phyloP scores from a whole-genome alignment of 495 filamentous ascomycete genomes.

The Penicillium robsamsonii region DNA sequence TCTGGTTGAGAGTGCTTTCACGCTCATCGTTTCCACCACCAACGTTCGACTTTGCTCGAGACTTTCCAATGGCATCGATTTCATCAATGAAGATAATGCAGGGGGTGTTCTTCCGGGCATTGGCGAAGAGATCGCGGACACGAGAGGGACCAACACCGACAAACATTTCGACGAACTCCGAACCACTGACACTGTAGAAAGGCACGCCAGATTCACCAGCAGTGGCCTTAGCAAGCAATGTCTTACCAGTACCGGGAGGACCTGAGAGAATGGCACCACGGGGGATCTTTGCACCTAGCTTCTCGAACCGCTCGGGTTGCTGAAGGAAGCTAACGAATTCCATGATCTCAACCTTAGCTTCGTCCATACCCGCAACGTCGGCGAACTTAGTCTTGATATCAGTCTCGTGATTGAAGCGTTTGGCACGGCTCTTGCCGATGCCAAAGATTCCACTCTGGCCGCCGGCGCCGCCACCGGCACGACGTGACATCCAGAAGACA shows the following conservation, averaged over 20 bases:
- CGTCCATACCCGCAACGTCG: constrained; percentile 97
- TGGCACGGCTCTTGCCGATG: constrained; percentile 91
- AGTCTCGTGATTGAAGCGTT: constrained; percentile 94
- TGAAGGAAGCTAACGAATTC: constrained; percentile 97
- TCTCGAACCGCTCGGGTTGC: constrained; percentile 84
- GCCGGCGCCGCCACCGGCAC: constrained; percentile 61
- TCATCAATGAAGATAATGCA: constrained; percentile 99
- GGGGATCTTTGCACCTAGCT: constrained; percentile 94
- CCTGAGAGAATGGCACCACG: constrained; percentile 95
- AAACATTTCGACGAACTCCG: constrained; percentile 99
- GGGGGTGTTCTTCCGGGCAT: constrained; percentile 89
- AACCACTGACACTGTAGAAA: constrained; percentile 97
- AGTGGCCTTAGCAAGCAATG: constrained; percentile 92
- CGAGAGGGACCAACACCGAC: constrained; percentile 95
- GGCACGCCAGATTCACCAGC: constrained; percentile 96
- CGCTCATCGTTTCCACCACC: constrained; percentile 95
- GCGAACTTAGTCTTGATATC: constrained; percentile 95
- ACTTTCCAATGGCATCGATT: constrained; percentile 95
- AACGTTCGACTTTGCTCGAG: constrained; percentile 70
- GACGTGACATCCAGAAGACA: constrained; percentile 68
- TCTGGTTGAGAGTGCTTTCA: constrained; percentile 95
- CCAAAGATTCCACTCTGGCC: constrained; percentile 84
- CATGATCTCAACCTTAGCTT: constrained; percentile 98
- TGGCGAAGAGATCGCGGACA: constrained; percentile 92
- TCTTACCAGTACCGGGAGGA: constrained; percentile 97